Conservation (phyloP, 306 rosid genomes). For the Casuarina equisetifolia region DNA sequence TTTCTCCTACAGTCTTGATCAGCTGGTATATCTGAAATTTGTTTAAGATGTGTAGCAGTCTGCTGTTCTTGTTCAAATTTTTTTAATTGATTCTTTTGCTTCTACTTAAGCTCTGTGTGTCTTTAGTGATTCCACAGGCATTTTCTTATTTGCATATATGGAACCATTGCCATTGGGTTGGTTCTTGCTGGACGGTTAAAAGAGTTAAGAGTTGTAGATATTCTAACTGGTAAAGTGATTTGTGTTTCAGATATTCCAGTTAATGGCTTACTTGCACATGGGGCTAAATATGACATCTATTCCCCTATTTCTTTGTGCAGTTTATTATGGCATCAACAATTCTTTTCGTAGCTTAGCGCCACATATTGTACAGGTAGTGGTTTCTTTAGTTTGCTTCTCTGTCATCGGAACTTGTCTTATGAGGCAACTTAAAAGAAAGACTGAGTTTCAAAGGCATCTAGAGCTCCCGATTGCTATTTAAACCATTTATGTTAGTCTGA, state of each 20-base stretch:
- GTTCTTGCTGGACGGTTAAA: slow-evolving; percentile 77
- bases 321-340: slow-evolving; percentile 76
- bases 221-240: slow-evolving; percentile 67
- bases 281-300: slow-evolving; percentile 28
- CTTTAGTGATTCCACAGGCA: slow-evolving; percentile 66
- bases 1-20: background rate
- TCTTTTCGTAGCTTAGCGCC: slow-evolving; percentile 70
- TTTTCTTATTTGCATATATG: slow-evolving; percentile 81
- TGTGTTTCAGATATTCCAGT: slow-evolving; percentile 9
- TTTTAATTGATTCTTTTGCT: background rate
- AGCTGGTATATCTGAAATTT: slow-evolving; percentile 18
- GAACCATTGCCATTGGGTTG: slow-evolving; percentile 62
- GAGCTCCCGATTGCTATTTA: background rate
- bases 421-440: background rate
- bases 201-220: slow-evolving; percentile 60
- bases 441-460: background rate
- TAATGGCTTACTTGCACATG: slow-evolving; percentile 22
- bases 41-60: slow-evolving; percentile 12
- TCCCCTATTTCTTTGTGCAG: slow-evolving; percentile 46
- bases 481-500: background rate
- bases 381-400: background rate
- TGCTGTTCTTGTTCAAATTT: background rate
- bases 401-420: background rate
- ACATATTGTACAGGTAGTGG: slow-evolving; percentile 70
- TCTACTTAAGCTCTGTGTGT: slow-evolving; percentile 27